These are phyloP conservation scores for Euphorbia schlechtendalii DNA, from an alignment of 441 rosid species.

Conservation along the genomic window DNA sequence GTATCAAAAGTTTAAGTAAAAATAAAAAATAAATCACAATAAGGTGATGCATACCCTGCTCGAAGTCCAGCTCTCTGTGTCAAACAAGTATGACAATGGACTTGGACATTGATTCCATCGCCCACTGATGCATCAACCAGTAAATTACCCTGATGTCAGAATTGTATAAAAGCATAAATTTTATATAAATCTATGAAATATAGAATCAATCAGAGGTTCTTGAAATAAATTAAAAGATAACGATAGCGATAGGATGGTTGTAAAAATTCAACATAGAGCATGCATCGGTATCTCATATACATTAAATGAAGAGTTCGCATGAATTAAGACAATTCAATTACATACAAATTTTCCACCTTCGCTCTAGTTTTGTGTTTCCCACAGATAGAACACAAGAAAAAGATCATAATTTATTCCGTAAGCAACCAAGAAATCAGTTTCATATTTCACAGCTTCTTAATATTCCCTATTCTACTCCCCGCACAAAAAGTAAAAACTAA, in stretches of 20 bases:
- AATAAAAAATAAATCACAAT: not conserved
- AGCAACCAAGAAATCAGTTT: not conserved
- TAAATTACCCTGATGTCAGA: slow-evolving; percentile 85
- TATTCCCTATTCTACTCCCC: not conserved
- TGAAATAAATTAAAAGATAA: slow-evolving; percentile 13
- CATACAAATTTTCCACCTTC: not conserved
- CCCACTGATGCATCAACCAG: slow-evolving; percentile 93
- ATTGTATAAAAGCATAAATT: slow-evolving; percentile 46
- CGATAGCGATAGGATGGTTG: not conserved
- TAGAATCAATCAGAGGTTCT: slow-evolving; percentile 10
- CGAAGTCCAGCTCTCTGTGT: slow-evolving; percentile 75
- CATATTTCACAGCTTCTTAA: not conserved
- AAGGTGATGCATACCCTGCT: slow-evolving; percentile 49
- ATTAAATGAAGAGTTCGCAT: not conserved
- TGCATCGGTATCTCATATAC: not conserved
- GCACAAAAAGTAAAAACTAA: not conserved
- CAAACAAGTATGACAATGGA: slow-evolving; percentile 57
- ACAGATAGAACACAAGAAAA: not conserved
- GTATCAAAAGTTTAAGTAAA: not conserved
- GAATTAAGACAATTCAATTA: slow-evolving; percentile 2
- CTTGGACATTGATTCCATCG: slow-evolving; percentile 67
- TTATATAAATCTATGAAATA: slow-evolving; percentile 27
- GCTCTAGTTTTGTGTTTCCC: not conserved
- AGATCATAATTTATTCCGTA: not conserved
- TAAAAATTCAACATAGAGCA: not conserved